Evolutionary conservation across 495 filamentous ascomycete species (phyloP).

Genomic region (Cercophora sp.): DNA sequence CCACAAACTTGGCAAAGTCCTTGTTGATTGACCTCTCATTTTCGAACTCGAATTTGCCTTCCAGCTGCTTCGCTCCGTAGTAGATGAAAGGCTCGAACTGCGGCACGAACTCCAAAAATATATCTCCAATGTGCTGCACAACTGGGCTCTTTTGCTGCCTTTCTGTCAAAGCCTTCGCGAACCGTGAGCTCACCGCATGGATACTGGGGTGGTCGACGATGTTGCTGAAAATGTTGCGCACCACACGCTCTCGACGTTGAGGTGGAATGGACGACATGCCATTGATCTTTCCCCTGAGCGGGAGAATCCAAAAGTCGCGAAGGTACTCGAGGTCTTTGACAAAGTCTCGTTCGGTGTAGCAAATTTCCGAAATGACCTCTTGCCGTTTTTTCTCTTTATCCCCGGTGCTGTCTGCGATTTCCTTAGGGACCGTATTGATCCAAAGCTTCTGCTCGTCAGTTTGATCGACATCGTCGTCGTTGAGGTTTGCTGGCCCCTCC

Average conservation of each 20-base stretch:
- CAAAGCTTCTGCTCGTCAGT: slow-evolving; percentile 96
- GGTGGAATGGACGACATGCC: slow-evolving; percentile 79
- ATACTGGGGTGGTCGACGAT: slow-evolving; percentile 78
- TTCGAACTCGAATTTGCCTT: slow-evolving; percentile 97
- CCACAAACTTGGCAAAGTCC: slow-evolving; percentile 85
- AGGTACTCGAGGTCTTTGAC: slow-evolving; percentile 99
- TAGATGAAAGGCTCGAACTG: slow-evolving; percentile 94
- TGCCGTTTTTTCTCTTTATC: slow-evolving; percentile 96
- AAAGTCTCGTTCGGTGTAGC: slow-evolving; percentile 98
- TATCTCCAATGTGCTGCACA: slow-evolving; percentile 86
- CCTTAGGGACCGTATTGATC: slow-evolving; percentile 98
- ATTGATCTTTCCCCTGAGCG: slow-evolving; percentile 65
- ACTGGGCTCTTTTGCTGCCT: slow-evolving; percentile 87
- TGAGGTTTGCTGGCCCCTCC: slow-evolving; percentile 67
- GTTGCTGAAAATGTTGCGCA: slow-evolving; percentile 92
- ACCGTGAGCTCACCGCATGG: slow-evolving; percentile 77
- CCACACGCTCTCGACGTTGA: slow-evolving; percentile 80
- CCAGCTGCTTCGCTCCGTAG: slow-evolving; percentile 94
- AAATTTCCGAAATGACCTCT: slow-evolving; percentile 95
- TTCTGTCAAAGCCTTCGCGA: slow-evolving; percentile 82
- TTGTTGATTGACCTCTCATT: slow-evolving; percentile 87
- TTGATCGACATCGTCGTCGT: slow-evolving; percentile 80
- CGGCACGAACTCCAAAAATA: slow-evolving; percentile 88
- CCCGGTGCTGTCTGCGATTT: slow-evolving; percentile 80
- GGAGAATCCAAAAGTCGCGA: slow-evolving; percentile 98